Evolutionary conservation across 768 basidiomycete species (phyloP), one percentile per base, ranked within the genome.

Genomic region (Clitopilus hobsonii): DNA sequence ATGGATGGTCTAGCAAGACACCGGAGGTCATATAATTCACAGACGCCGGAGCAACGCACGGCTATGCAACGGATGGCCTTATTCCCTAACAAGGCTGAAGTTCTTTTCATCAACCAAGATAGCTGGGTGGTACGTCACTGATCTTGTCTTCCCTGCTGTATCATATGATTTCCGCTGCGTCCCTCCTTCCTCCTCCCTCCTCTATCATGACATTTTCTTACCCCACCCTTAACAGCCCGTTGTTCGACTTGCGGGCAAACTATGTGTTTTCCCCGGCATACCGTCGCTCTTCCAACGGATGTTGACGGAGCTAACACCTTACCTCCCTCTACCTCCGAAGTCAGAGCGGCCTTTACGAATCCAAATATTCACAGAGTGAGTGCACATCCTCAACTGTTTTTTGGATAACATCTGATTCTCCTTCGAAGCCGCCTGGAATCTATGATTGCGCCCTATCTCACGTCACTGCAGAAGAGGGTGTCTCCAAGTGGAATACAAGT

Each of bases 201-300:
- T 45, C 41, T 16, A 23, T 23, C 22, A 51, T 36, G 32, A 36
- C 32, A 11, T 23, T 23, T 20, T 20, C 22, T 3, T 20, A 10
- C 22, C n/a, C 22, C 41, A 45, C 41, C 22, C 18, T 45, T 23
- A 45, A 10, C 14, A 91, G 89, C 94, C 94, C 23, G 91, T 97
- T 11, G 85, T 96, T 0, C 80, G 93, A 16, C 75, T 97, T 2
- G 83, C 83, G 61, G 88, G 89, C 22, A 95, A 91, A 71, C 76
- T 97, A 14, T 96, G 92, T 69, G 76, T 98, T 24, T 87, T 98
- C 71, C 95, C 95, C 0, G 95, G 95, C 26, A 91, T 97, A 45
- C 95, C 95, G 0, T 70, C 76, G 3, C 77, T 96, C 26, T 96
- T 95, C 72, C 84, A 88, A 62, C 83, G 81, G 67, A 87, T 98